phyloP scores from a whole-genome alignment of 2,329 filamentous ascomycete genomes.

The Venturia aucupariae region DNA sequence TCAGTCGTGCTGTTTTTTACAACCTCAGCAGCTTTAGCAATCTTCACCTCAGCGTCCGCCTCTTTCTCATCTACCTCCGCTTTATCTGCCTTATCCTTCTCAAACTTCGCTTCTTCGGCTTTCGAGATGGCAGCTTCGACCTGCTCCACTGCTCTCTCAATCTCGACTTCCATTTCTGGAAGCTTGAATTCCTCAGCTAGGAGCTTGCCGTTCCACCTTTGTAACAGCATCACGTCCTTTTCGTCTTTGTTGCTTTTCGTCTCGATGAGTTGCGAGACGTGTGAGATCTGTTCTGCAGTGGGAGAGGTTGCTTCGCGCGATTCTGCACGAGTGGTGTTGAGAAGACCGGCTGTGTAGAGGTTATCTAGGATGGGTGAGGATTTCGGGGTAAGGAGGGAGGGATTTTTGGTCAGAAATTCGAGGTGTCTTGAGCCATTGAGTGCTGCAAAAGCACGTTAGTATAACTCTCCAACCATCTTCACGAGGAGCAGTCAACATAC shows the following conservation, averaged over 20 bases:
- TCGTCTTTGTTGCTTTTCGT: conserved; percentile 31
- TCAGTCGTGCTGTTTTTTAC: neutral
- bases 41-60: neutral
- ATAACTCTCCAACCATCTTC: neutral
- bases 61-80: neutral
- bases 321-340: conserved; percentile 29
- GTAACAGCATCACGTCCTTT: conserved; percentile 41
- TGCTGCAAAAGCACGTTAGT: conserved; percentile 36
- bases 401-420: conserved; percentile 67
- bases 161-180: conserved; percentile 45
- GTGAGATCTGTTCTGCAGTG: neutral
- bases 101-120: conserved; percentile 21
- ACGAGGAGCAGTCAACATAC: conserved; percentile 12
- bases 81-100: conserved; percentile 28
- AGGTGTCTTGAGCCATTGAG: conserved; percentile 76
- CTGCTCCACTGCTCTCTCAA: conserved; percentile 44
- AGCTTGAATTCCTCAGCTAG: conserved; percentile 39
- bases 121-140: conserved; percentile 33
- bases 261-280: conserved; percentile 20
- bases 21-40: neutral
- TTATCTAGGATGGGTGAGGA: conserved; percentile 64
- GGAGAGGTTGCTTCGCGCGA: conserved; percentile 7
- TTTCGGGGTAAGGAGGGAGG: conserved; percentile 52
- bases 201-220: conserved; percentile 42
- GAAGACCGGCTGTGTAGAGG: conserved; percentile 54